Conservation (phyloP, 352 stramenopile species). For the Phytophthora chlamydospora region DNA sequence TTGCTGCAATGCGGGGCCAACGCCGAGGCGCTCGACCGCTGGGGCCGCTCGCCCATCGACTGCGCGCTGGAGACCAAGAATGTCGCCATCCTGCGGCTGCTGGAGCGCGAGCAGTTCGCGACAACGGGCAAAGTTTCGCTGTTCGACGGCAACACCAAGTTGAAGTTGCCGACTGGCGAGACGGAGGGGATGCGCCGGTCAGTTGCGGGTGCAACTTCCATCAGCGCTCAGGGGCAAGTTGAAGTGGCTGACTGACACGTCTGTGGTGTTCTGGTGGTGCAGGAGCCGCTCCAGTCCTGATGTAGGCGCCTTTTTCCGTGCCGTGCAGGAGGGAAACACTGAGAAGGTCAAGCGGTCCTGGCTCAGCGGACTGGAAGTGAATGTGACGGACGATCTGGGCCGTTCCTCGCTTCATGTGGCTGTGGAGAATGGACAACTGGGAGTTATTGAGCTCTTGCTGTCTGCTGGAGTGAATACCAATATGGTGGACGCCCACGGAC, state of each 20-base stretch:
- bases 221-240: conserved; percentile 5
- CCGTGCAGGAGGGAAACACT: conserved; percentile 65
- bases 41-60: conserved; percentile 73
- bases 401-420: conserved; percentile 81
- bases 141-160: conserved; percentile 18
- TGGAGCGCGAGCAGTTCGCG: conserved; percentile 47
- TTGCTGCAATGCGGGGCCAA: conserved; percentile 65
- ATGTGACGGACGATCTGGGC: conserved; percentile 56
- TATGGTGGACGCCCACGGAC: conserved; percentile 56
- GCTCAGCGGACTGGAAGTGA: conserved; percentile 68
- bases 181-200: conserved; percentile 25
- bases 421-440: conserved; percentile 71
- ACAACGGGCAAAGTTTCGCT: conserved; percentile 24
- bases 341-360: conserved; percentile 82
- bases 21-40: conserved; percentile 62
- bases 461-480: conserved; percentile 72
- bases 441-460: conserved; percentile 77
- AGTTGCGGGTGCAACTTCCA: conserved; percentile 8
- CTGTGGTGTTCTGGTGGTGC: conserved; percentile 6
- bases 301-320: conserved; percentile 57
- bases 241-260: conserved; percentile 3
- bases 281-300: conserved; percentile 47
- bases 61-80: conserved; percentile 65
- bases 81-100: conserved; percentile 49
- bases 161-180: conserved; percentile 8